Evolutionary conservation across 768 basidiomycete species (phyloP).

Genomic region (Boletus subcaerulescens): DNA sequence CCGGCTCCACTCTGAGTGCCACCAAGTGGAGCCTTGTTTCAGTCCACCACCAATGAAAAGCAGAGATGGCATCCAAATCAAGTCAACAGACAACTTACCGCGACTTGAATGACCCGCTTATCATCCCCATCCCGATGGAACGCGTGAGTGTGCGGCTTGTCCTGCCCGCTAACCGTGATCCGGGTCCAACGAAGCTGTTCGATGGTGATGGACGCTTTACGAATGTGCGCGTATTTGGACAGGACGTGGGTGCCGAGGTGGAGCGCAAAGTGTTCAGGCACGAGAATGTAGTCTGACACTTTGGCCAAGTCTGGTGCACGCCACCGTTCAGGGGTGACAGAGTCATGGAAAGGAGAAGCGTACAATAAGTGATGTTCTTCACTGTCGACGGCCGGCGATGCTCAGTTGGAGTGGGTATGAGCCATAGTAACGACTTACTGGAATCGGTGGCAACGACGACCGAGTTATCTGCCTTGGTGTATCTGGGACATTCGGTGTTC

Average conservation of each 20-base stretch:
- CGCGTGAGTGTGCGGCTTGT: conserved; percentile 65
- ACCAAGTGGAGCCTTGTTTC: conserved; percentile 10
- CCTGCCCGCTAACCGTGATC: conserved; percentile 50
- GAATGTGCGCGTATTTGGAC: conserved; percentile 73
- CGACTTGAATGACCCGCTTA: conserved; percentile 64
- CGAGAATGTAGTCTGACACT: conserved; percentile 80
- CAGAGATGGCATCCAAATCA: neutral
- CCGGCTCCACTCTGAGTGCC: conserved; percentile 20
- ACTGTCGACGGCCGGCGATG: conserved; percentile 35
- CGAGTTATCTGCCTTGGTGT: conserved; percentile 85
- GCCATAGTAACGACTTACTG: conserved; percentile 44
- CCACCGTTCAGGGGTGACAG: neutral
- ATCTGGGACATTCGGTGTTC: conserved; percentile 42
- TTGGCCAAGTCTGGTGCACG: conserved; percentile 70
- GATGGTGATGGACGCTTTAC: conserved; percentile 65
- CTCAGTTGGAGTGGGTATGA: neutral
- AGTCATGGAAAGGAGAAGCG: conserved; percentile 3
- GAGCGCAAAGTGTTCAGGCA: conserved; percentile 81
- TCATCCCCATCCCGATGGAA: conserved; percentile 92
- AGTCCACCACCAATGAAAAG: neutral
- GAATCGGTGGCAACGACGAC: conserved; percentile 91
- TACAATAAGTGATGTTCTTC: conserved; percentile 68
- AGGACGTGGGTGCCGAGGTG: conserved; percentile 85
- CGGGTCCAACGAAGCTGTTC: conserved; percentile 85
- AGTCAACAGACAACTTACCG: conserved; percentile 38